phyloP scores from a whole-genome alignment of 2,329 filamentous ascomycete species.

The Aspergillus sp. region DNA sequence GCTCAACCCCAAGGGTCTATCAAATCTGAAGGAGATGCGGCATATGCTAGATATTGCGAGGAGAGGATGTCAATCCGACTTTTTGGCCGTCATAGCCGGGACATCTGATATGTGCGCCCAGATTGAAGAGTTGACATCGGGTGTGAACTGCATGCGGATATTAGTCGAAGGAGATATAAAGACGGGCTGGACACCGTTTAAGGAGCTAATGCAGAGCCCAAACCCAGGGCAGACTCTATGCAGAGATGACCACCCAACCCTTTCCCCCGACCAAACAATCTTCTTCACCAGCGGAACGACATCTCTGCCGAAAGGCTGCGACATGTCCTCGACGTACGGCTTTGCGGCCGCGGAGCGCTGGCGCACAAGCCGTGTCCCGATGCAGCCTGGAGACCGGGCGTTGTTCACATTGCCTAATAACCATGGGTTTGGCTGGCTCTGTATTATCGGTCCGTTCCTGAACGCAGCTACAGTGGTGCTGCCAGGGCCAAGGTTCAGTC shows the following conservation, averaged over 20 bases:
- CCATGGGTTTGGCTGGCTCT: neutral
- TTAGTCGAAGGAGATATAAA: neutral
- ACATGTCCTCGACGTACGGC: neutral
- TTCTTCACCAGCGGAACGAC: neutral
- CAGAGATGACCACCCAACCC: neutral
- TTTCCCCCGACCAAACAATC: neutral
- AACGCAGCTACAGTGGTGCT: neutral
- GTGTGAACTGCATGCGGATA: neutral
- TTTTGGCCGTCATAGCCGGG: neutral
- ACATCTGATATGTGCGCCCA: neutral
- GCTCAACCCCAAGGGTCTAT: neutral
- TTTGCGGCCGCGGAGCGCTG: neutral
- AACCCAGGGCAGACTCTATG: neutral
- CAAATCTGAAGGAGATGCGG: neutral
- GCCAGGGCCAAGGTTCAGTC: neutral
- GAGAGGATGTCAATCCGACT: neutral
- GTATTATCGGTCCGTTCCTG: neutral
- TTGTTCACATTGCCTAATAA: neutral
- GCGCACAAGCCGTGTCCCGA: neutral
- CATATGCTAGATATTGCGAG: neutral
- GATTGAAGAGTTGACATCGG: neutral
- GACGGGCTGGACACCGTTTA: neutral
- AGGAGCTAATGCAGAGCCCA: neutral
- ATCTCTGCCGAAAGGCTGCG: neutral
- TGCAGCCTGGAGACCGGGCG: neutral